Conservation (phyloP, 805 yeast genomes). For the Yamadazyma kitorensis region DNA sequence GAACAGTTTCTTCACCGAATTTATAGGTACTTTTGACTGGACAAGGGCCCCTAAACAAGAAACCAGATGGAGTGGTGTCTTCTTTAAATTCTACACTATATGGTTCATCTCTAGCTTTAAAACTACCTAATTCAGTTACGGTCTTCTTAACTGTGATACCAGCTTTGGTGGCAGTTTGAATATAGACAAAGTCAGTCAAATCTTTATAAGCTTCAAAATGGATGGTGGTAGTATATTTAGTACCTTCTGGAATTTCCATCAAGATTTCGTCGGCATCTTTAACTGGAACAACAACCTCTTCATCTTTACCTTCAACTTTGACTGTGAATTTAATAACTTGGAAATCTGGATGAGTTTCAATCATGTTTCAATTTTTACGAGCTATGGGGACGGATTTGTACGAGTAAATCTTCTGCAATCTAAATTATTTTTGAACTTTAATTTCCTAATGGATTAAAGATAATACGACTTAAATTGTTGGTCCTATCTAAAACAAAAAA, state of each 20-base stretch:
- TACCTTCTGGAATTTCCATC: conserved; percentile 35
- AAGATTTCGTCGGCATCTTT: conserved; percentile 25
- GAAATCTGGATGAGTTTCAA: conserved; percentile 33
- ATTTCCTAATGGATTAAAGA: too few species aligned
- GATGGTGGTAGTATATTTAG: conserved; percentile 30
- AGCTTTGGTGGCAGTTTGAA: conserved; percentile 33
- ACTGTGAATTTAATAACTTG: conserved; percentile 29
- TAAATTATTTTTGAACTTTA: too few species aligned
- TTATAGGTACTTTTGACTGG: conserved; percentile 31
- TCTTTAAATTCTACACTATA: conserved; percentile 28
- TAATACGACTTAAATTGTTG: too few species aligned
- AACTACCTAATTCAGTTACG: conserved; percentile 30
- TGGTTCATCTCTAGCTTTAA: conserved; percentile 32
- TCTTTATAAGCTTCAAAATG: conserved; percentile 29
- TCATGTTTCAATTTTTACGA: too few species aligned
- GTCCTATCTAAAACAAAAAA: too few species aligned
- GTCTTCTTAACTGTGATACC: conserved; percentile 32
- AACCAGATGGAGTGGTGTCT: conserved; percentile 40
- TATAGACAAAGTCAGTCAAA: conserved; percentile 30
- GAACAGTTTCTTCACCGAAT: conserved; percentile 29
- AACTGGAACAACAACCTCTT: conserved; percentile 23
- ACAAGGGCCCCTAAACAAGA: conserved; percentile 33
- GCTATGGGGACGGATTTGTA: too few species aligned
- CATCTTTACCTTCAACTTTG: conserved; percentile 28
- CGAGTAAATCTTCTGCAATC: too few species aligned